Conservation (phyloP, 495 filamentous ascomycete genomes). For the Penicillium daleae region DNA sequence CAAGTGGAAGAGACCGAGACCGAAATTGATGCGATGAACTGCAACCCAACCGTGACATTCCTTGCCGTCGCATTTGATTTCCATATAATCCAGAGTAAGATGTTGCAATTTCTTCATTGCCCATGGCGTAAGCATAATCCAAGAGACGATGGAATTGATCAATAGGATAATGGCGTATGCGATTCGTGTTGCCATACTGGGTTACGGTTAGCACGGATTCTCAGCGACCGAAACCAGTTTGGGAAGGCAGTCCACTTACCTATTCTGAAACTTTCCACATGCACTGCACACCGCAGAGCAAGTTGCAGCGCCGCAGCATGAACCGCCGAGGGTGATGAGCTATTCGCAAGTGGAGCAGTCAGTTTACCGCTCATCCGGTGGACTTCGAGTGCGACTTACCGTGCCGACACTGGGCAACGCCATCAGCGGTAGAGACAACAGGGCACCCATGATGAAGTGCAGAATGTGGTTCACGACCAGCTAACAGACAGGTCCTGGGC, state of each 20-base stretch:
- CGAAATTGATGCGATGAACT: constrained; percentile 97
- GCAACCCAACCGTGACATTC: constrained; percentile 95
- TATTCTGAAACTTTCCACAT: constrained; percentile 96
- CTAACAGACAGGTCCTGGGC: neutral
- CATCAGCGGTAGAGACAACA: constrained; percentile 86
- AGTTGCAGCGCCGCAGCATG: constrained; percentile 93
- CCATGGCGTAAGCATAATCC: constrained; percentile 99
- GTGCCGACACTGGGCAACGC: constrained; percentile 85
- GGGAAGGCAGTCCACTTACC: constrained; percentile 57
- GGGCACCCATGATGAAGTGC: constrained; percentile 70
- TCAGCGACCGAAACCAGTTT: too few species aligned
- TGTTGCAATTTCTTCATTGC: constrained; percentile 93
- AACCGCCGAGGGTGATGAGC: constrained; percentile 75
- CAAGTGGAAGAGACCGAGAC: constrained; percentile 90
- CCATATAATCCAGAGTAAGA: constrained; percentile 91
- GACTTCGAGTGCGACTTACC: constrained; percentile 56
- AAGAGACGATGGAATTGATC: constrained; percentile 93
- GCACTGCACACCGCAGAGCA: constrained; percentile 92
- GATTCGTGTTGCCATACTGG: constrained; percentile 93
- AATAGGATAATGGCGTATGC: constrained; percentile 95
- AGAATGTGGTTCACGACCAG: neutral
- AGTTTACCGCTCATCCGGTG: constrained; percentile 44
- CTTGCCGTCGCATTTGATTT: constrained; percentile 86
- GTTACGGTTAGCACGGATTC: constrained; percentile 22
- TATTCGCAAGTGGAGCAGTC: constrained; percentile 37